Conservation (phyloP, 768 basidiomycete species). For the Postia placenta region DNA sequence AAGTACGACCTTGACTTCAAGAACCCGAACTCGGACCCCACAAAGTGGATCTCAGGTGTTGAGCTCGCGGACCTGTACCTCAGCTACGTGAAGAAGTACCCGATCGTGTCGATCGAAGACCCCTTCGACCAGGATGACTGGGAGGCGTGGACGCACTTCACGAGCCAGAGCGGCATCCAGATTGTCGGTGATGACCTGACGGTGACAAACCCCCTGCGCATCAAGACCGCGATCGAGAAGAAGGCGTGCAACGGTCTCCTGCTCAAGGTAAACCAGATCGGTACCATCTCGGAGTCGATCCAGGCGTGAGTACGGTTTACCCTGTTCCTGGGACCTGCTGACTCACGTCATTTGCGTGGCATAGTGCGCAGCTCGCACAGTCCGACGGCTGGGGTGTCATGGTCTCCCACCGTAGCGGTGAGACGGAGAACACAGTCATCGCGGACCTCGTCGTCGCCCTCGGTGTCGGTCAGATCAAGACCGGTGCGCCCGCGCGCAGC, state of each 20-base stretch:
- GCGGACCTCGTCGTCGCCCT: conserved; percentile 94
- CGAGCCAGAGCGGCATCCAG: conserved; percentile 70
- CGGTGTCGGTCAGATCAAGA: conserved; percentile 94
- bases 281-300: conserved; percentile 97
- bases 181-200: conserved; percentile 96
- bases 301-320: conserved; percentile 70
- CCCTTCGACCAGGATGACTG: conserved; percentile 99
- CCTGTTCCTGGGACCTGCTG: background rate
- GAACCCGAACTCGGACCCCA: conserved; percentile 98
- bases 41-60: conserved; percentile 90
- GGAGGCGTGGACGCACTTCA: conserved; percentile 97
- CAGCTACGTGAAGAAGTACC: conserved; percentile 84
- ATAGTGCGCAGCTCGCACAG: conserved; percentile 80
- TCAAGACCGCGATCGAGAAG: conserved; percentile 99
- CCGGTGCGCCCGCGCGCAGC: conserved; percentile 91
- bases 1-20: conserved; percentile 99
- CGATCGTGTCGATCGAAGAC: conserved; percentile 93
- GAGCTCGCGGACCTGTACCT: conserved; percentile 94
- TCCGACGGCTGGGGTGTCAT: conserved; percentile 98
- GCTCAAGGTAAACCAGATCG: conserved; percentile 98
- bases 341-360: background rate
- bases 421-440: conserved; percentile 97
- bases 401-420: conserved; percentile 98
- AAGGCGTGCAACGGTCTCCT: conserved; percentile 99
- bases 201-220: conserved; percentile 94